Conservation (phyloP, 139 green algal species). For the Chlamydomonas incerta region DNA sequence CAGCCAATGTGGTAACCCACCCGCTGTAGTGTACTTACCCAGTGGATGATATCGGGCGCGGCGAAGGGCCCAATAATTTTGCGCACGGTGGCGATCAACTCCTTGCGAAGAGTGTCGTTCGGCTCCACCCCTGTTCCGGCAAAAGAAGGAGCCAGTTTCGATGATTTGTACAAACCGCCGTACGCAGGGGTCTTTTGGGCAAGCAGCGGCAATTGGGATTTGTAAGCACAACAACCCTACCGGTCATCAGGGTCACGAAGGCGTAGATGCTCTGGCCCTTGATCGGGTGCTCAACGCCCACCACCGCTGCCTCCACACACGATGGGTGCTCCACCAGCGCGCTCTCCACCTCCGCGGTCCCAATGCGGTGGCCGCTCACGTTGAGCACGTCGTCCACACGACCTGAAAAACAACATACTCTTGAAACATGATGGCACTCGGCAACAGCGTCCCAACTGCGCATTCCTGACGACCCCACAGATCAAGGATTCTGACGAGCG, state of each 20-base stretch:
- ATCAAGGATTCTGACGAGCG: too few relatives aligned
- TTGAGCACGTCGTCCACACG: slow-evolving; percentile 97
- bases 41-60: slow-evolving; percentile 96
- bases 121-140: slow-evolving; percentile 18
- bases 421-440: too few relatives aligned
- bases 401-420: slow-evolving; percentile 37
- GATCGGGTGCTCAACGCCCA: slow-evolving; percentile 85
- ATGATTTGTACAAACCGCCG: too few relatives aligned
- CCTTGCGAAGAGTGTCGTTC: slow-evolving; percentile 22
- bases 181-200: too few relatives aligned
- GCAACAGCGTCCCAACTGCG: too few relatives aligned
- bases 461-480: too few relatives aligned
- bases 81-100: slow-evolving; percentile 59
- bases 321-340: slow-evolving; percentile 85
- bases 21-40: too few relatives aligned
- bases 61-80: slow-evolving; percentile 88
- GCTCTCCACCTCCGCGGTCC: slow-evolving; percentile 96
- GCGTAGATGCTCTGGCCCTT: slow-evolving; percentile 97
- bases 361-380: slow-evolving; percentile 91
- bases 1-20: too few relatives aligned
- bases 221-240: too few relatives aligned
- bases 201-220: too few relatives aligned
- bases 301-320: slow-evolving; percentile 94
- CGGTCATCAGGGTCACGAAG: slow-evolving; percentile 91
- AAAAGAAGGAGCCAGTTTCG: too few relatives aligned